Evolutionary conservation across 2,329 filamentous ascomycete genomes (phyloP).

Genomic region (Aspergillus pseudotamarii): DNA sequence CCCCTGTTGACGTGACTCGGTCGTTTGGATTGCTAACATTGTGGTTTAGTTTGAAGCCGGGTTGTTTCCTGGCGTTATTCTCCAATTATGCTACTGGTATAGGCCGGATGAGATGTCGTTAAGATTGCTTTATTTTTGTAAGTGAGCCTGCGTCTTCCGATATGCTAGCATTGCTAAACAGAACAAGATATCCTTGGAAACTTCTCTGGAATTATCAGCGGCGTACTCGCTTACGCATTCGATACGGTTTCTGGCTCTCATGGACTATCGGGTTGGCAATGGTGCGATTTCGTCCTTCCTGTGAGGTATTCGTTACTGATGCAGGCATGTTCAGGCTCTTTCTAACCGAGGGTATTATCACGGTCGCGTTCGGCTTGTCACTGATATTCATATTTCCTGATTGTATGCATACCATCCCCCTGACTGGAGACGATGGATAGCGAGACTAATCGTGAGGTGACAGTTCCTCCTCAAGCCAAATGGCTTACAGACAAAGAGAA

Average conservation of each 20-base stretch:
- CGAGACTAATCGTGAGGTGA: not conserved
- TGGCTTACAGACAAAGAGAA: slow-evolving; percentile 53
- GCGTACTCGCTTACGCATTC: slow-evolving; percentile 50
- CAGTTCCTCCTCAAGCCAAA: slow-evolving; percentile 48
- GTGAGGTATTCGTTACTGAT: not conserved
- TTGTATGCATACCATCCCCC: slow-evolving; percentile 36
- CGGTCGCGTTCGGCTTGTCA: slow-evolving; percentile 21
- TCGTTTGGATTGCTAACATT: not conserved
- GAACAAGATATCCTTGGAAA: slow-evolving; percentile 45
- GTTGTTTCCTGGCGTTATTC: slow-evolving; percentile 46
- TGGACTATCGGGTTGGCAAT: slow-evolving; percentile 36
- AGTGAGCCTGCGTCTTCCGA: slow-evolving; percentile 27
- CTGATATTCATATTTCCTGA: slow-evolving; percentile 51
- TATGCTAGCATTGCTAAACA: not conserved
- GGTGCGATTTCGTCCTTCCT: slow-evolving; percentile 10
- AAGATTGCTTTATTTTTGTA: slow-evolving; percentile 51
- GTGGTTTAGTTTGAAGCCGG: slow-evolving; percentile 39
- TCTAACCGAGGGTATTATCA: slow-evolving; percentile 26
- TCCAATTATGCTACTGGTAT: slow-evolving; percentile 52
- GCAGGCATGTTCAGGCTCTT: slow-evolving; percentile 20
- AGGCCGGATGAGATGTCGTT: slow-evolving; percentile 49
- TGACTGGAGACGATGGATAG: accelerated
- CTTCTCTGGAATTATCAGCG: slow-evolving; percentile 45
- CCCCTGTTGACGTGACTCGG: not conserved
- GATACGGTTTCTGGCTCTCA: slow-evolving; percentile 40